These are phyloP conservation scores for Pseudocercospora cruenta DNA, from an alignment of 2,329 filamentous ascomycete species.

Conservation along the genomic window DNA sequence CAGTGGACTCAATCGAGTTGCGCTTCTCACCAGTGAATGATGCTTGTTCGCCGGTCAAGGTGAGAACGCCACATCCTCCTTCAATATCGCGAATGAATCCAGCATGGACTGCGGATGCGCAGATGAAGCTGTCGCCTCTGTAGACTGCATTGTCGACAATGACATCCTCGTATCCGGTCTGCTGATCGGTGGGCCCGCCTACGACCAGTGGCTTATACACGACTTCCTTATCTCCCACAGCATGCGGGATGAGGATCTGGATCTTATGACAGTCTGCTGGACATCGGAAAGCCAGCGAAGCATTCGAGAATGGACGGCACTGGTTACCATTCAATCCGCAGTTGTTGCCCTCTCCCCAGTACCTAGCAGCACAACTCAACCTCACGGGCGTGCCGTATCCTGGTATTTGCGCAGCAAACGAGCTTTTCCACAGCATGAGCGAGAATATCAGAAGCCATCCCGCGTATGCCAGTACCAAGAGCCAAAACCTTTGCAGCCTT, in stretches of 20 bases:
- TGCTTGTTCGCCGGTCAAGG: constrained; percentile 69
- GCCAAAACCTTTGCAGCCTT: constrained; percentile 59
- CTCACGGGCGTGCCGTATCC: constrained; percentile 68
- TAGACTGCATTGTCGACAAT: constrained; percentile 64
- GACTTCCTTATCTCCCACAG: constrained; percentile 69
- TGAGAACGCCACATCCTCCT: constrained; percentile 82
- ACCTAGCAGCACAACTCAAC: constrained; percentile 69
- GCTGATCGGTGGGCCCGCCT: constrained; percentile 52
- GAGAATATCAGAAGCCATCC: constrained; percentile 72
- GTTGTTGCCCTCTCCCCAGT: constrained; percentile 70
- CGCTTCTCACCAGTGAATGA: constrained; percentile 66
- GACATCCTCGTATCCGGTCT: constrained; percentile 41
- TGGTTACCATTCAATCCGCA: constrained; percentile 75
- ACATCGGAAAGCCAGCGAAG: constrained; percentile 73
- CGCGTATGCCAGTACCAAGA: constrained; percentile 64
- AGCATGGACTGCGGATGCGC: constrained; percentile 80
- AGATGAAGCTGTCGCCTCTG: constrained; percentile 87
- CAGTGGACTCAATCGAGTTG: constrained; percentile 76
- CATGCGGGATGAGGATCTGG: constrained; percentile 70
- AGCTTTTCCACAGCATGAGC: constrained; percentile 68
- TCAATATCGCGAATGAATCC: constrained; percentile 71
- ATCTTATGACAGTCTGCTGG: constrained; percentile 71
- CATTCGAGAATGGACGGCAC: constrained; percentile 74
- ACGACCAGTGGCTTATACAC: constrained; percentile 60
- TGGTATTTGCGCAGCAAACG: constrained; percentile 62